phyloP scores from a whole-genome alignment of 202 grass and related monocot species.

The Digitaria exilis region DNA sequence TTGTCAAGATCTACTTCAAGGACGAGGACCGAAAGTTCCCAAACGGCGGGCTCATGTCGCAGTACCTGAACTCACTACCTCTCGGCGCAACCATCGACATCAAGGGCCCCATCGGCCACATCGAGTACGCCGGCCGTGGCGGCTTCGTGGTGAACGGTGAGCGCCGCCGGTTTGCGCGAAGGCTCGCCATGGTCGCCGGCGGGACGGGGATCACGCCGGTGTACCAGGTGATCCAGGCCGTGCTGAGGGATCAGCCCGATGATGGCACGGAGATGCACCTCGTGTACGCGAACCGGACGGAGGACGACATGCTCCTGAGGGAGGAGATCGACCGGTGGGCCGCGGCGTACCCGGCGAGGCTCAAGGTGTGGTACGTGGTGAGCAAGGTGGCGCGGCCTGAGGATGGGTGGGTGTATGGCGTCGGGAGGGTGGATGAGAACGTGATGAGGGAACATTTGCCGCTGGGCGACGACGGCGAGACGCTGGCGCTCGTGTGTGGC shows the following conservation, averaged over 20 bases:
- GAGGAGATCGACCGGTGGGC: conserved; percentile 84
- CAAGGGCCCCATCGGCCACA: conserved; percentile 62
- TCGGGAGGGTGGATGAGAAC: conserved; percentile 65
- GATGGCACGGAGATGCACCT: conserved; percentile 88
- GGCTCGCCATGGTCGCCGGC: conserved; percentile 77
- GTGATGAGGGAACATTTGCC: conserved; percentile 68
- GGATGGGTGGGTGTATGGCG: conserved; percentile 73
- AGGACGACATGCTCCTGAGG: conserved; percentile 84
- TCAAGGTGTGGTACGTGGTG: conserved; percentile 91
- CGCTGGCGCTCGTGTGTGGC: conserved; percentile 81
- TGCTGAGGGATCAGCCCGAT: conserved; percentile 75
- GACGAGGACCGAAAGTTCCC: conserved; percentile 73
- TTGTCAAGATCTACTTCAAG: conserved; percentile 88
- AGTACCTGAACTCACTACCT: conserved; percentile 66
- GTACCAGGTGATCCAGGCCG: conserved; percentile 86
- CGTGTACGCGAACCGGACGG: conserved; percentile 90
- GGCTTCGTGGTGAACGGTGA: conserved; percentile 66
- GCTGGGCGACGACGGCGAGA: conserved; percentile 55
- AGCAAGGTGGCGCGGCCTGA: conserved; percentile 63
- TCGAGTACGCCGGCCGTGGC: conserved; percentile 77
- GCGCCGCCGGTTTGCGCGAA: conserved; percentile 42
- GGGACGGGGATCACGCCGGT: conserved; percentile 93
- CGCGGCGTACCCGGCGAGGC: conserved; percentile 49
- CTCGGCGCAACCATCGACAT: conserved; percentile 53
- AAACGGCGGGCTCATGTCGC: conserved; percentile 79